These are phyloP conservation scores for Colletotrichum sp. DNA, from an alignment of 2,329 filamentous ascomycete genomes.

Conservation along the genomic window DNA sequence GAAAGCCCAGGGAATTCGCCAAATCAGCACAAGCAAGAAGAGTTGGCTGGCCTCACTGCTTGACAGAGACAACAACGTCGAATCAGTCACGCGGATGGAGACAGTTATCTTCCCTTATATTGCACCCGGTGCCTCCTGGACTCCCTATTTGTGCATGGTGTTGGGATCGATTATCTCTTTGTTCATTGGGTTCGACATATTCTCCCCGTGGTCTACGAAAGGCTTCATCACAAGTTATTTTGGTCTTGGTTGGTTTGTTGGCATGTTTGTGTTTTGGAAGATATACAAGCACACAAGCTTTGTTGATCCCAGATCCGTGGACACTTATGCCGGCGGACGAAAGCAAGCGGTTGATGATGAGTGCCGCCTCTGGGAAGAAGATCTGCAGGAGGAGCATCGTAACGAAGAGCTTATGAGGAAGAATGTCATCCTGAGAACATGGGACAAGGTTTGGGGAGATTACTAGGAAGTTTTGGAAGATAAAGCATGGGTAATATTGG, in stretches of 20 bases:
- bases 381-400: conserved; percentile 49
- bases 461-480: not conserved
- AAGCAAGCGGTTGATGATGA: conserved; percentile 69
- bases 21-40: not conserved
- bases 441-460: conserved; percentile 40
- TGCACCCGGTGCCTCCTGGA: conserved; percentile 55
- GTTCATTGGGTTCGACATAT: conserved; percentile 62
- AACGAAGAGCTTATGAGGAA: conserved; percentile 36
- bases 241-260: conserved; percentile 53
- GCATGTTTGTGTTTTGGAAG: conserved; percentile 72
- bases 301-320: conserved; percentile 59
- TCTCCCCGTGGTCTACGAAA: conserved; percentile 52
- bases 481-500: fast-evolving
- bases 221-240: conserved; percentile 61
- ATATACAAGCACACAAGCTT: conserved; percentile 64
- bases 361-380: conserved; percentile 47
- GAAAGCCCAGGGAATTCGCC: conserved; percentile 54
- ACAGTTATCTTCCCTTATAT: conserved; percentile 52
- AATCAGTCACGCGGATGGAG: not conserved
- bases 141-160: conserved; percentile 52
- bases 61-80: not conserved
- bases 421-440: conserved; percentile 36
- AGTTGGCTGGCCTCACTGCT: not conserved
- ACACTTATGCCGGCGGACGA: conserved; percentile 58
- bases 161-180: conserved; percentile 53